Percentiles rank a stretch among this genome's conserved stretches.
Conservation (phyloP, 306 rosid species). For the Vigna trinervia region DNA sequence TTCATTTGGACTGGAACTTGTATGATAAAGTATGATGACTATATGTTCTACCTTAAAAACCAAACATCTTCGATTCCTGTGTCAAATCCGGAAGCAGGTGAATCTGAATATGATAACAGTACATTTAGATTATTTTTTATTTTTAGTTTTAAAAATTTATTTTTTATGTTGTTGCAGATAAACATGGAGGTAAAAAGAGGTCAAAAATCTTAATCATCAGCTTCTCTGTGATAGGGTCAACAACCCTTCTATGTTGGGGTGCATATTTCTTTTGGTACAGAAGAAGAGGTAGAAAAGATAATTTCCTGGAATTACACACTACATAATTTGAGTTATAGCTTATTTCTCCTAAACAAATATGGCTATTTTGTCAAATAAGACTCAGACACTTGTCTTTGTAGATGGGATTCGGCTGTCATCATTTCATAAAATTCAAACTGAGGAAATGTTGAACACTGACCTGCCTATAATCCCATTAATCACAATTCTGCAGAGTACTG, state of each 20-base stretch:
- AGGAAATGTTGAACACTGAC: conserved; percentile 28
- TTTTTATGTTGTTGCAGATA: not conserved
- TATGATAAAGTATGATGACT: not conserved
- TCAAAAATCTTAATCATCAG: conserved; percentile 18
- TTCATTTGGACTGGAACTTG: not conserved
- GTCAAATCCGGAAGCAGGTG: not conserved
- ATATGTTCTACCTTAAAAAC: not conserved
- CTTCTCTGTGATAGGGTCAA: conserved; percentile 8
- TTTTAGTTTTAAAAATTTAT: no score
- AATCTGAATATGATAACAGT: not conserved
- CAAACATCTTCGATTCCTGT: not conserved
- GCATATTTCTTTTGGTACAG: not conserved
- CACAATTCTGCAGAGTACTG: no score
- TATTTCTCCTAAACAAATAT: not conserved
- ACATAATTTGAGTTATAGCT: not conserved
- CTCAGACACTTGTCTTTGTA: not conserved
- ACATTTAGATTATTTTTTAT: not conserved
- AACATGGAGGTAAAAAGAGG: not conserved
- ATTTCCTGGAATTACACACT: not conserved
- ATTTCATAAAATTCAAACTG: not conserved
- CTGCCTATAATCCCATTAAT: conserved; percentile 37
- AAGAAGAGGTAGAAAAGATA: conserved; percentile 3
- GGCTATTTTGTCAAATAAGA: not conserved
- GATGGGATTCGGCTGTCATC: not conserved
- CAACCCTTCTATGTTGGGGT: conserved; percentile 21